Percentiles rank a stretch among this genome's conserved stretches.
phyloP scores from a whole-genome alignment of 176 grass and related monocot genomes.

The Rhynchospora pubera region DNA sequence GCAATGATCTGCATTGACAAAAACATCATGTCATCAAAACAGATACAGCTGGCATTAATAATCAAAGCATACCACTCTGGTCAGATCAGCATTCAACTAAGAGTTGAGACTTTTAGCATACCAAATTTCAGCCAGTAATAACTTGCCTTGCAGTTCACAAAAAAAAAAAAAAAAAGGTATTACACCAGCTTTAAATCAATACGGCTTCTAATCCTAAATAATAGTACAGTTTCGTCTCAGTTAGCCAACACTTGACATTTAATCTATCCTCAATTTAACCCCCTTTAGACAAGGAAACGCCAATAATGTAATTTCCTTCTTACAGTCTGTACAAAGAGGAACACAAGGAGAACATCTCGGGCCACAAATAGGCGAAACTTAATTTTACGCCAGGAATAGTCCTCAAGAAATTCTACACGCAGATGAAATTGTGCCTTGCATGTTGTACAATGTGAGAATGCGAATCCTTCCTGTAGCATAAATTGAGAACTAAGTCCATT shows the following conservation, averaged over 20 bases:
- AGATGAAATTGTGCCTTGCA: constrained; percentile 98
- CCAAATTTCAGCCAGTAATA: background rate
- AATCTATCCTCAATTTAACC: background rate
- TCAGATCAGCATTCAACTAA: background rate
- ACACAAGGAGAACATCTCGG: constrained; percentile 90
- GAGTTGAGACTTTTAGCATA: background rate
- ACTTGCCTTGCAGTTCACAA: background rate
- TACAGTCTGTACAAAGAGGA: constrained; percentile 89
- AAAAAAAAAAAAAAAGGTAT: background rate
- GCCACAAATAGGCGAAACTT: constrained; percentile 88
- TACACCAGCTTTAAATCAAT: background rate
- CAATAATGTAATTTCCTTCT: constrained; percentile 16
- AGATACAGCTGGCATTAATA: background rate
- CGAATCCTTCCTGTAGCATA: constrained; percentile 78
- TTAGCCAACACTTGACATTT: background rate
- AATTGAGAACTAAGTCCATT: background rate
- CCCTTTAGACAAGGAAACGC: background rate
- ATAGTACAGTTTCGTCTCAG: background rate
- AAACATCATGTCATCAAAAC: background rate
- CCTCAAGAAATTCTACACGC: constrained; percentile 71
- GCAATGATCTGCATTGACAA: constrained; percentile 58
- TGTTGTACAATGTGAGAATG: constrained; percentile 96
- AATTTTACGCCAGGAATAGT: constrained; percentile 97
- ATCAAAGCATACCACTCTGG: background rate
- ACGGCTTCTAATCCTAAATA: background rate